Evolutionary conservation across 805 yeast genomes (phyloP), one percentile per base, ranked within the genome.

Genomic region (Nakazawaea peltata): DNA sequence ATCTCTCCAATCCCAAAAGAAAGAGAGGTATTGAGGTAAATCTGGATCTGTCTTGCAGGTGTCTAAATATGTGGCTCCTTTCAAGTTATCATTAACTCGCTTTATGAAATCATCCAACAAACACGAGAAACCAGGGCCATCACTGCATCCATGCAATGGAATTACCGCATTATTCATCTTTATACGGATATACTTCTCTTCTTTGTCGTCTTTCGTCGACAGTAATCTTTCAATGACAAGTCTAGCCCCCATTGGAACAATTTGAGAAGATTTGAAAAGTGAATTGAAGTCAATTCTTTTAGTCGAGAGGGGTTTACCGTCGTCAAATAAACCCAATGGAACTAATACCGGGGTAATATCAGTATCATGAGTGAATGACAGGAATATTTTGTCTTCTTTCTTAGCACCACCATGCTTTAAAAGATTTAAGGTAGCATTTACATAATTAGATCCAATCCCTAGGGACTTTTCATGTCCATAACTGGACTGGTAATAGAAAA

Each of bases 351-450:
- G 56, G 39, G 67, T 68, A 30, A 74, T 54, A 45, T 75, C 77
- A 26, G 75, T 68, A 49, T 75, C 81, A 52, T 75, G 81, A 13
- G 68, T 55, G 49, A 74, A 74, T 16, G 64, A 59, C 30, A 66
- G 56, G 49, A 68, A 62, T 25, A 74, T 48, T 39, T 66, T 49
- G 6, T 48, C 45, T 5, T 44, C 63, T n/a, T n/a, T n/a, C n/a
- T n/a, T n/a, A 42, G 36, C 28, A 44, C 53, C 27, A 17, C 58
- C 62, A 29, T 63, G 57, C 44, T 64, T 57, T 42, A 74, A 55
- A 33, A 71, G 52, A 15, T 54, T 46, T 32, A 65, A 50, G 4
- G 76, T 58, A 15, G 79, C 75, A 41, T 71, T 63, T 43, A 68
- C 57, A 42, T 61, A 61, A 12, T 63, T 61, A 2, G 69, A 57